Percentiles rank a stretch among this genome's conserved stretches.
Evolutionary conservation across 2,329 filamentous ascomycete species (phyloP).

Genomic region (Exophiala lecanii-corni): DNA sequence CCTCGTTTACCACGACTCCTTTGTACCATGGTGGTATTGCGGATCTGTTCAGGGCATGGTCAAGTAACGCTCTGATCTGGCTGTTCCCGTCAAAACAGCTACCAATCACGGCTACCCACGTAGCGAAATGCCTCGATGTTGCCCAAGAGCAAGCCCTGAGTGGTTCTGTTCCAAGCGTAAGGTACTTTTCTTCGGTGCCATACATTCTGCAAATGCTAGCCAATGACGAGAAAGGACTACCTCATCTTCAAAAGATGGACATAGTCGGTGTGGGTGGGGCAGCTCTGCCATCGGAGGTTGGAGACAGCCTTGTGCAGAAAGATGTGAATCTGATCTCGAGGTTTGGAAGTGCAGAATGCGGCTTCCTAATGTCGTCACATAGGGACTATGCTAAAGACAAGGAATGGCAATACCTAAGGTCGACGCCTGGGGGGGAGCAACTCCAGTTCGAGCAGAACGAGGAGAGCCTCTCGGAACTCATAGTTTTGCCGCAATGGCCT

Average conservation of each 20-base stretch:
- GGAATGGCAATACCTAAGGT: slow-evolving; percentile 59
- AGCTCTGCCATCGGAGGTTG: slow-evolving; percentile 49
- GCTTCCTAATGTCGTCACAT: slow-evolving; percentile 60
- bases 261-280: slow-evolving; percentile 62
- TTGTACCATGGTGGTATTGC: slow-evolving; percentile 63
- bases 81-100: slow-evolving; percentile 55
- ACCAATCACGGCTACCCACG: slow-evolving; percentile 54
- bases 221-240: slow-evolving; percentile 40
- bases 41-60: slow-evolving; percentile 60
- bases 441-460: slow-evolving; percentile 46
- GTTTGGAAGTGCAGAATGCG: slow-evolving; percentile 63
- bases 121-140: slow-evolving; percentile 45
- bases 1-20: slow-evolving; percentile 62
- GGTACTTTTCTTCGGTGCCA: slow-evolving; percentile 60
- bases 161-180: slow-evolving; percentile 34
- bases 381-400: slow-evolving; percentile 51
- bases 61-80: slow-evolving; percentile 56
- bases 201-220: slow-evolving; percentile 54
- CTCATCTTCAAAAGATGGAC: slow-evolving; percentile 48
- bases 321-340: slow-evolving; percentile 57
- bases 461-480: slow-evolving; percentile 48
- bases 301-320: slow-evolving; percentile 48
- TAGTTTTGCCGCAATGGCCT: slow-evolving; percentile 55
- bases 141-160: slow-evolving; percentile 16
- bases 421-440: slow-evolving; percentile 31